Base-by-base conservation (phyloP, 176 grass and related monocot species). In the Musa acuminata region DNA sequence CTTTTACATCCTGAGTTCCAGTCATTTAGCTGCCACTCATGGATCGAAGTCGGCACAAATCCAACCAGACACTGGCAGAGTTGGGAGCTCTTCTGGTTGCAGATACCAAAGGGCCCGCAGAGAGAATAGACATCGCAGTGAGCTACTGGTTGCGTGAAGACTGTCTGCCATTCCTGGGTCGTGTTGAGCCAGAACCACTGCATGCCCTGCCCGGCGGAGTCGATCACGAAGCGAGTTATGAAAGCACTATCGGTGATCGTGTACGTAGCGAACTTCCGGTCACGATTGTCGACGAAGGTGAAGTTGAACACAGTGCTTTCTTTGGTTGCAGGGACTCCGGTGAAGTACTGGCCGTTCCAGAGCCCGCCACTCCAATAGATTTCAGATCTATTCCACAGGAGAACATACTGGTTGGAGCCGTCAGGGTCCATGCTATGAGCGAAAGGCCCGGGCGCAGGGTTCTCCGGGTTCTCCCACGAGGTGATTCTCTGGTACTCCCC, bases 101-200 rank as follows among this genome's bases (percentile, higher is more conserved):
- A 88, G 5, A 88, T 53, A 0, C 86, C 86, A 55, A 88, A 92
- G 25, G 83, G 21, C 7, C 86, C 81, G 55, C 89, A 88, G n/a
- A 72, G 17, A 22, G 72, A 88, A 49, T 88, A 84, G 11, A 88
- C 81, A 71, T 82, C 83, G 58, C 89, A 88, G 19, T 68, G 77
- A 55, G 67, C 77, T n/a, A 69, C 59, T 6, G 89, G 89, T 12
- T 70, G 79, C 2, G 71, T 73, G 73, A 80, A 92, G 53, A 87
- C 71, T 49, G 84, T 50, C 71, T 87, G 53, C 89, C 89, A 92
- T 35, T 67, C 13, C 8, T 80, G 19, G 24, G 72, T 76, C 62
- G 24, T 53, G 24, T 51, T 26, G 52, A 82, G 73, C 83, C 85
- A 92, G 58, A 62, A 75, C 50, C 63, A 62, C 55, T 67, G 74